Conservation (phyloP, 2,329 filamentous ascomycete genomes). For the Fusarium floridanum region DNA sequence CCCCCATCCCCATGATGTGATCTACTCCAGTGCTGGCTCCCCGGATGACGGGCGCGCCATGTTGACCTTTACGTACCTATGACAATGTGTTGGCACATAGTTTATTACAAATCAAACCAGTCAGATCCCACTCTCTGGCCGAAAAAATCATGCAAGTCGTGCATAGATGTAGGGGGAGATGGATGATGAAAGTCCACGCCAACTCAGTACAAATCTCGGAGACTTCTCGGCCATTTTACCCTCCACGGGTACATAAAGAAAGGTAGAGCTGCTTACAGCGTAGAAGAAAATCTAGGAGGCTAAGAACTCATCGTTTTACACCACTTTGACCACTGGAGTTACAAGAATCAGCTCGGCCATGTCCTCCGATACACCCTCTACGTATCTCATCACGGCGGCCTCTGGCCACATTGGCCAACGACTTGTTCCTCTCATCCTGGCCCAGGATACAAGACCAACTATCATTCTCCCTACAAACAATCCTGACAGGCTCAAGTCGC, state of each 20-base stretch:
- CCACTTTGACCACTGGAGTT: not conserved
- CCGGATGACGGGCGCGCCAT: not conserved
- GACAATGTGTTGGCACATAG: not conserved
- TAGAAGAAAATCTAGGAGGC: not conserved
- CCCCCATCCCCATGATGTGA: not conserved
- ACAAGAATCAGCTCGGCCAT: not conserved
- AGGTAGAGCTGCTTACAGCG: not conserved
- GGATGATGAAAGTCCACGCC: not conserved
- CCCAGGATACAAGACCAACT: slow-evolving; percentile 8
- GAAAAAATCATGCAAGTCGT: not conserved
- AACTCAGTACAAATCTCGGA: not conserved
- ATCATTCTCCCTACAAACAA: slow-evolving; percentile 22
- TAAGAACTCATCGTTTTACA: not conserved
- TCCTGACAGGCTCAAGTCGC: slow-evolving; percentile 10
- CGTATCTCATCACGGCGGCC: slow-evolving; percentile 29
- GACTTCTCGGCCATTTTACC: not conserved
- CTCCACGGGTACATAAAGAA: not conserved
- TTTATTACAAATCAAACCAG: not conserved
- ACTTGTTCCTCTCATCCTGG: slow-evolving; percentile 27
- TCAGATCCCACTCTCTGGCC: not conserved
- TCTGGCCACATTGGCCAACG: slow-evolving; percentile 23
- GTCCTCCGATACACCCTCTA: slow-evolving; percentile 2
- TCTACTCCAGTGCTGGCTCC: not conserved
- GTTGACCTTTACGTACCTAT: not conserved
- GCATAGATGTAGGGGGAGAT: not conserved